Conservation (phyloP, 768 basidiomycete species). For the Crassisporium funariophilum region DNA sequence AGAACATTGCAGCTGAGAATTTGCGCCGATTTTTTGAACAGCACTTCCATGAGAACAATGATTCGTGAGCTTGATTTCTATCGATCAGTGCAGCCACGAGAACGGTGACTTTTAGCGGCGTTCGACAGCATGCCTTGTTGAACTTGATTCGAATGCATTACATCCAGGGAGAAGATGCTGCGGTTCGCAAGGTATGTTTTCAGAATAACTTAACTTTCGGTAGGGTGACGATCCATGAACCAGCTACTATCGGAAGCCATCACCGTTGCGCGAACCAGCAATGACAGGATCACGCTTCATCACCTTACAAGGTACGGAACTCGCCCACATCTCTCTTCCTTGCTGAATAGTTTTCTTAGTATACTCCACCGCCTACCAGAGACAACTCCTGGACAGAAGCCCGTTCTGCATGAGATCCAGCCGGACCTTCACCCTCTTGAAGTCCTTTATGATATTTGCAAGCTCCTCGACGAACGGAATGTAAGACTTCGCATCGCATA, state of each 20-base stretch:
- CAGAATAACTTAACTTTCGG: neutral
- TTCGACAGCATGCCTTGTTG: conserved; percentile 79
- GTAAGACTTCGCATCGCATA: conserved; percentile 36
- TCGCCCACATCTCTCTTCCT: neutral
- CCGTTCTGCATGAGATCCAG: conserved; percentile 71
- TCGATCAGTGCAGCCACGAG: neutral
- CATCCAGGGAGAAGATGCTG: conserved; percentile 63
- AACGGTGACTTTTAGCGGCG: conserved; percentile 47
- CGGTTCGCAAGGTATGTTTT: conserved; percentile 61
- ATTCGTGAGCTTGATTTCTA: conserved; percentile 61
- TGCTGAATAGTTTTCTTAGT: conserved; percentile 36
- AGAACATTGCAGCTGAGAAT: conserved; percentile 67
- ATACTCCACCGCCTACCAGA: conserved; percentile 73
- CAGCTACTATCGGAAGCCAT: conserved; percentile 80
- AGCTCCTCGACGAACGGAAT: conserved; percentile 68
- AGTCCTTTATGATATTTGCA: conserved; percentile 74
- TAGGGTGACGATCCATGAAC: conserved; percentile 7
- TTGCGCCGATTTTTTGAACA: conserved; percentile 84
- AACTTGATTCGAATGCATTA: conserved; percentile 82
- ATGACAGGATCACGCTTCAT: conserved; percentile 72
- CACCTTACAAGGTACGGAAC: conserved; percentile 70
- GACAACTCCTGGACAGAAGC: conserved; percentile 45
- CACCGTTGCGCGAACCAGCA: conserved; percentile 69
- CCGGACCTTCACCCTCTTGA: conserved; percentile 76
- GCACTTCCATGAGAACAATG: conserved; percentile 76